Base-by-base conservation (phyloP, 805 yeast genomes). In the Wickerhamomyces strasburgensis region DNA sequence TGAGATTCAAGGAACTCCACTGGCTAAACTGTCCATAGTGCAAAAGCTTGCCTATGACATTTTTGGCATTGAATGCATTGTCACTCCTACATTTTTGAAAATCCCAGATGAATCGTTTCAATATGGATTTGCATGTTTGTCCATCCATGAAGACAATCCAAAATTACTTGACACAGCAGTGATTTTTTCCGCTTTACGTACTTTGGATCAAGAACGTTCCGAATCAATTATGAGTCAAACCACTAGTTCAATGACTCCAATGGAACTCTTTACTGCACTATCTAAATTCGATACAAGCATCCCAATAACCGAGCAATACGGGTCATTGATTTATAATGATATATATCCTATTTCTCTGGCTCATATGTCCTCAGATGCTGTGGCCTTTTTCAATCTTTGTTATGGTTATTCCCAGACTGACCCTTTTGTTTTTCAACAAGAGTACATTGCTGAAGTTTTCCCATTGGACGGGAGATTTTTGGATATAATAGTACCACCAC, bases 401-500 rank as follows among this genome's bases (percentile, higher is more conserved):
- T 19, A 31, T 3, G 17, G 38, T 4, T 27, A 32, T 17, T 7
- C 14, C 10, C 15, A 26, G 11, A n/a, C 19, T 7, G 13, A 28
- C 19, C 8, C 13, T 5, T n/a, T 29, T 13, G 30, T 24, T 4
- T 29, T 31, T n/a, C n/a, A n/a, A n/a, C n/a, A n/a, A 13, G 11
- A 16, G 5, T 19, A 29, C 29, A 17, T 39, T 9, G 47, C 42
- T 6, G 19, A 17, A 14, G 27, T 11, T 26, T 34, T 35, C 31
- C 44, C 48, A 14, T 35, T 44, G n/a, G 33, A 34, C 29, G 48
- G 44, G 3, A 15, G 34, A 2, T 38, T 44, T 15, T 18, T 44
- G 2, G 42, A 40, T 25, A n/a, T n/a, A n/a, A n/a, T n/a, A n/a
- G n/a, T n/a, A n/a, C n/a, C n/a, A n/a, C n/a, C n/a, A n/a, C n/a